Percentiles rank a stretch among this genome's conserved stretches.
Evolutionary conservation across 495 filamentous ascomycete species (phyloP).

Genomic region (Penicilliopsis zonata): DNA sequence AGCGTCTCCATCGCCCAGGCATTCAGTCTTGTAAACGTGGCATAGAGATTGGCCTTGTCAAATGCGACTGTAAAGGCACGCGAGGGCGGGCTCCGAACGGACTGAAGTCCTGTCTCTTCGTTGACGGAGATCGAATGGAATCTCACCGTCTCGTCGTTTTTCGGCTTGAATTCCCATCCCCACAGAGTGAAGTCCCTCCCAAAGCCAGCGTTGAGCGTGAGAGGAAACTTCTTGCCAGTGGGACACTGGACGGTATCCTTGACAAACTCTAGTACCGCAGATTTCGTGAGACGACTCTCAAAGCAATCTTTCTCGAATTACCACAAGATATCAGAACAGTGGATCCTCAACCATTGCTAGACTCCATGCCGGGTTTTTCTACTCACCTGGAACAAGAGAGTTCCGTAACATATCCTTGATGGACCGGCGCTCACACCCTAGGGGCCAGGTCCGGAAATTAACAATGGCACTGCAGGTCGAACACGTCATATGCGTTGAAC

Average conservation of each 20-base stretch:
- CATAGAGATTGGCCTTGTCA: neutral
- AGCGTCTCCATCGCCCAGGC: constrained; percentile 4
- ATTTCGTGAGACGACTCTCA: neutral
- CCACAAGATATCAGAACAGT: too few species aligned
- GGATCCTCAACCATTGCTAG: too few species aligned
- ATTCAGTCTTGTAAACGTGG: neutral
- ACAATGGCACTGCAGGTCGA: neutral
- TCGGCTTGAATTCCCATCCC: constrained; percentile 1
- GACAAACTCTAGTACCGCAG: neutral
- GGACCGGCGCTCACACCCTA: neutral
- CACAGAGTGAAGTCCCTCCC: constrained; percentile 2
- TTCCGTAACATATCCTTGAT: neutral
- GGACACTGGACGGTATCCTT: neutral
- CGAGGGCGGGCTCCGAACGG: neutral
- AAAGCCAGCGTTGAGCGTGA: constrained; percentile 5
- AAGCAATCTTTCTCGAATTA: neutral
- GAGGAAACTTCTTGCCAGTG: neutral
- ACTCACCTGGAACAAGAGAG: constrained; percentile 1
- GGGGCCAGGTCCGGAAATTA: neutral
- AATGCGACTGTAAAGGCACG: neutral
- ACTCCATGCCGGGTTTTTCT: neutral
- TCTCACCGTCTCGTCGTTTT: neutral
- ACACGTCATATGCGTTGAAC: neutral
- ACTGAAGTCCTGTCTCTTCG: neutral
- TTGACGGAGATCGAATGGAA: neutral